These are phyloP conservation scores for Apostasia shenzhenica DNA, from an alignment of 106 monocot genomes.

Conservation along the genomic window DNA sequence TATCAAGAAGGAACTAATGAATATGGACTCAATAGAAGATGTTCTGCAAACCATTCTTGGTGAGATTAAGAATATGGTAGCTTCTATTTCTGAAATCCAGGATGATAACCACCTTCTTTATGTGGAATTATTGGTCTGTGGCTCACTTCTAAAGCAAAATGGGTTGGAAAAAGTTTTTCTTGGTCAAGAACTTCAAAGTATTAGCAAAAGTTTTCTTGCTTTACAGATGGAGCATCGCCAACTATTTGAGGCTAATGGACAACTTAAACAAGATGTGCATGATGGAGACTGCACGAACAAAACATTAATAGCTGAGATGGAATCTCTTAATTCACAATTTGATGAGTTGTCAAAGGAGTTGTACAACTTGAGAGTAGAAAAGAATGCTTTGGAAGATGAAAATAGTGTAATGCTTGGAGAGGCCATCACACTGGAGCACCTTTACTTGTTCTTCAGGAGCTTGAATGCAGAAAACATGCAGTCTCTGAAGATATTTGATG, in stretches of 20 bases:
- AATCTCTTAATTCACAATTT: not conserved
- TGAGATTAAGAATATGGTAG: constrained; percentile 31
- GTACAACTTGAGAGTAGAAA: constrained; percentile 23
- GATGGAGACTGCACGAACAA: not conserved
- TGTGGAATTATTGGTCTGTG: constrained; percentile 30
- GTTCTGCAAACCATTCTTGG: constrained; percentile 27
- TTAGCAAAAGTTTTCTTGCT: not conserved
- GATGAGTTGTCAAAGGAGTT: constrained; percentile 16
- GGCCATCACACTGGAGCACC: constrained; percentile 31
- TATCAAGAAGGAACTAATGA: constrained; percentile 18
- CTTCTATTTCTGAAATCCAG: constrained; percentile 22
- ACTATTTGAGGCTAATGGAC: not conserved
- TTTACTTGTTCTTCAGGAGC: constrained; percentile 32
- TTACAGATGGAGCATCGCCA: not conserved
- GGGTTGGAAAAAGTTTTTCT: constrained; percentile 10
- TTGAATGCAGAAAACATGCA: constrained; percentile 25
- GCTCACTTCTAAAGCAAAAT: constrained; percentile 39
- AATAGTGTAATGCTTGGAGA: constrained; percentile 30
- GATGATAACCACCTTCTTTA: constrained; percentile 32
- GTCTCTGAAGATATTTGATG: constrained; percentile 16
- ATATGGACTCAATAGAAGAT: constrained; percentile 23
- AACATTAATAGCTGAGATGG: not conserved
- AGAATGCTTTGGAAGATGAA: constrained; percentile 32
- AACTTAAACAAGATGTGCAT: constrained; percentile 1
- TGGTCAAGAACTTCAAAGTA: constrained; percentile 4